Evolutionary conservation across 2,329 filamentous ascomycete genomes (phyloP), one percentile per base, ranked within the genome.

Genomic region (Calonectria multiphialidica): DNA sequence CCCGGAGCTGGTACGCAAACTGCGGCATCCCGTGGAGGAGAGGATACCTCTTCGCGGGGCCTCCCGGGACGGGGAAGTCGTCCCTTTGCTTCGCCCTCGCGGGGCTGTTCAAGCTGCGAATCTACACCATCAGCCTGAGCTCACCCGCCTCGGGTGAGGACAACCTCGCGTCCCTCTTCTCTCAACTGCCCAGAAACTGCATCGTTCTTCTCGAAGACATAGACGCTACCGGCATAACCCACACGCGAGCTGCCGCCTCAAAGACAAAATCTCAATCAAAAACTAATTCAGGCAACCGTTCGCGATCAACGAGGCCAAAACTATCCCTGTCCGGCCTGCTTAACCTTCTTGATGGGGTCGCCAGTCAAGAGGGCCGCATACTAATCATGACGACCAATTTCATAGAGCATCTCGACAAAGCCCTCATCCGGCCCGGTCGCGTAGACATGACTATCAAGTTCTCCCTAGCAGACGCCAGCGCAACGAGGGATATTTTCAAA

Each of bases 401-500:
- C 35, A 65, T 73, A 25, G 63, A 79, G 44, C 71, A 78, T 37
- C 71, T 80, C 3, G 75, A 80, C 55, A 8, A 64, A 15, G 77
- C 74, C n/a, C 66, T 80, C 1, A 77, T 71, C 6, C 72, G 74
- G 12, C 70, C 78, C 63, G 72, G 92, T 0, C 83, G 91, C 2
- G 88, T 93, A 1, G 91, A 94, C 71, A 85, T 91, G 81, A 87
- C 87, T 53, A 86, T 93, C 16, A 82, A 86, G 57, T 74, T 77
- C 57, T 6, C 49, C 35, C 62, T 73, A 63, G 61, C 61, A 55
- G 18, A 64, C 44, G 59, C 66, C 55, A 62, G 18, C 12, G 63
- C 64, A 2, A 28, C 40, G 5, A 69, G 50, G 28, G 61, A 74
- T 5, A 72, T 74, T 8, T 75, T 28, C 49, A 23, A 37, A 45